Percentiles rank a stretch among this genome's conserved stretches.
Conservation (phyloP, 2,329 filamentous ascomycete genomes). For the Diaporthe helianthi region DNA sequence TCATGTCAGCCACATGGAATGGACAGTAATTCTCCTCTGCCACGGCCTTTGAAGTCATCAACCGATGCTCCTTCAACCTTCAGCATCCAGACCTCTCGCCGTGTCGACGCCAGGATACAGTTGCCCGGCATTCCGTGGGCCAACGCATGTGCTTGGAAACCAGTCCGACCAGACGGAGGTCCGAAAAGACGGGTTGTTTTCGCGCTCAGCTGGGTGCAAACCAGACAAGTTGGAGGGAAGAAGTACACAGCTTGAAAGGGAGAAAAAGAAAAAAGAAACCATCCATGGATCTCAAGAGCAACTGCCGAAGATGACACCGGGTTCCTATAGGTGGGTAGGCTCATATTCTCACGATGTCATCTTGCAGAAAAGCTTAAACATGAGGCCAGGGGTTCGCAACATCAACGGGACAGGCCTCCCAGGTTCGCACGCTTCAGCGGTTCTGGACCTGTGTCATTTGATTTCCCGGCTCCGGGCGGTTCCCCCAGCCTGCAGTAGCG, state of each 20-base stretch:
- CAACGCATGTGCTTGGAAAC: not conserved
- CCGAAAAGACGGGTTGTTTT: not conserved
- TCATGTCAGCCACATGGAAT: not conserved
- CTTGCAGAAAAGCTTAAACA: conserved; percentile 5
- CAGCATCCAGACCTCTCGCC: not conserved
- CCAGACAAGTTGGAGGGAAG: not conserved
- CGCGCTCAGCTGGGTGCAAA: not conserved
- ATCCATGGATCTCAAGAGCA: not conserved
- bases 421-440: not conserved
- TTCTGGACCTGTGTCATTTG: conserved; percentile 12
- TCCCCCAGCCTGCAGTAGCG: conserved; percentile 23
- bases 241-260: not conserved
- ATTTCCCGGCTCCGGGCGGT: conserved; percentile 8
- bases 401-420: not conserved
- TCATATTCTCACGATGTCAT: conserved; percentile 4
- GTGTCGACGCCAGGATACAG: not conserved
- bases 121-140: not conserved
- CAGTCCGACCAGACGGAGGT: not conserved
- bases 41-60: not conserved
- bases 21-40: not conserved
- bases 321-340: not conserved
- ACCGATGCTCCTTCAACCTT: not conserved
- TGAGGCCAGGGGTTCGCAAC: not conserved
- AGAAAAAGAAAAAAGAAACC: too few relatives aligned
- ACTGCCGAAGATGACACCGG: conserved; percentile 13